A percentile compares a stretch with the other conserved stretches of the same genome.
phyloP scores from a whole-genome alignment of 805 yeast genomes.

The Ogataea paraovalis region DNA sequence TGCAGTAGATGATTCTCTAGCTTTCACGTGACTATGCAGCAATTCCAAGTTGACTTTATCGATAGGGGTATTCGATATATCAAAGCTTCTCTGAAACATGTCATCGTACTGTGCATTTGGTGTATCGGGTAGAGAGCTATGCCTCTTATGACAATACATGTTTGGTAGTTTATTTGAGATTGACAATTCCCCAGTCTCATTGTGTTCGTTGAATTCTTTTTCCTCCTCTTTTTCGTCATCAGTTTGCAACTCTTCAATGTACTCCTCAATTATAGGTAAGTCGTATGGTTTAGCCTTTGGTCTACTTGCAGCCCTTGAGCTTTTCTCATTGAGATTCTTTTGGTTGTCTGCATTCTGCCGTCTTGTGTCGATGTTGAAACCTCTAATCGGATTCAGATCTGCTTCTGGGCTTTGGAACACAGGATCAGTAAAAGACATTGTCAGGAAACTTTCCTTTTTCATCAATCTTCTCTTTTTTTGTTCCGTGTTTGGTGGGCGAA shows the following conservation, averaged over 20 bases:
- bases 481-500: not conserved
- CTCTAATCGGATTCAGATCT: slow-evolving; percentile 11
- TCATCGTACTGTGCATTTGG: slow-evolving; percentile 1
- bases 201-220: not conserved
- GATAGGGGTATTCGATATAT: slow-evolving; percentile 2
- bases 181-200: not conserved
- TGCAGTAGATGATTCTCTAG: not conserved
- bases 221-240: slow-evolving; percentile 8
- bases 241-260: slow-evolving; percentile 1
- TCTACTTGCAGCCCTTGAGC: not conserved
- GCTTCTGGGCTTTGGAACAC: slow-evolving; percentile 8
- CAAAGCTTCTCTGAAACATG: not conserved
- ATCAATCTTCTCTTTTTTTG: slow-evolving; percentile 15
- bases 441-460: slow-evolving; percentile 30
- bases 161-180: not conserved
- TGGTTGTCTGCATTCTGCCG: not conserved
- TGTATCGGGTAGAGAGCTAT: slow-evolving; percentile 23
- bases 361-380: slow-evolving; percentile 11
- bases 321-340: not conserved
- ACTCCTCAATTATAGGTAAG: slow-evolving; percentile 8
- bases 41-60: slow-evolving; percentile 7
- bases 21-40: not conserved
- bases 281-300: not conserved
- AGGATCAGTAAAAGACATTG: slow-evolving; percentile 9
- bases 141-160: slow-evolving; percentile 15